A percentile compares a stretch with the other conserved stretches of the same genome.
These are phyloP conservation scores for Glebionis coronaria DNA, from an alignment of 129 eudicot genomes.

Conservation along the genomic window DNA sequence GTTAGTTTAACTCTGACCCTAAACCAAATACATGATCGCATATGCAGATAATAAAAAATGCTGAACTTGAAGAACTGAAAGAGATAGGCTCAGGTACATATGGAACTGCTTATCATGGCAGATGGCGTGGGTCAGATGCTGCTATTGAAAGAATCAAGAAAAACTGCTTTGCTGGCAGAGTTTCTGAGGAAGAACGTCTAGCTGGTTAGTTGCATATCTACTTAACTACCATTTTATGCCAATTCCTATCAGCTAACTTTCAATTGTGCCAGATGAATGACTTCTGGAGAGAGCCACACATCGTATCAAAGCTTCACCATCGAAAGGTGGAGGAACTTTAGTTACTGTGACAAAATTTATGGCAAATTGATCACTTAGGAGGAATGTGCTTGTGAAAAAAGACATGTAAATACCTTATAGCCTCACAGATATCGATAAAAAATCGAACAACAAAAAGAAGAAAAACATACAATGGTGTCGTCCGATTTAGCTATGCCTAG, in stretches of 20 bases:
- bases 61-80: conserved; percentile 83
- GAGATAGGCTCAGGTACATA: conserved; percentile 93
- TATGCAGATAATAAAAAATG: conserved; percentile 77
- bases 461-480: too few species aligned
- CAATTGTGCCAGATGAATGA: conserved; percentile 54
- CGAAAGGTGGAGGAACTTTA: too few species aligned
- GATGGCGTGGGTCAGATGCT: conserved; percentile 90
- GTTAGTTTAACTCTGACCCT: conserved; percentile 12
- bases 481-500: too few species aligned
- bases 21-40: conserved; percentile 9
- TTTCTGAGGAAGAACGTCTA: conserved; percentile 83
- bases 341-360: too few species aligned
- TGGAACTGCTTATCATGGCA: conserved; percentile 92
- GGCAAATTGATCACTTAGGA: too few species aligned
- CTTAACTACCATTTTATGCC: conserved; percentile 8
- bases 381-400: too few species aligned
- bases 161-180: conserved; percentile 82
- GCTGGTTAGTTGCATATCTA: conserved; percentile 37
- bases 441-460: too few species aligned
- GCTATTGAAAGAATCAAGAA: conserved; percentile 87
- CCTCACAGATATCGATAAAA: too few species aligned
- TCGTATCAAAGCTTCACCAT: conserved; percentile 59
- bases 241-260: conserved; percentile 2
- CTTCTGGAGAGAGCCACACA: conserved; percentile 85
- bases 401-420: too few species aligned